Percentiles rank a stretch among this genome's conserved stretches.
Conservation (phyloP, 805 yeast genomes). For the Candida hispaniensis region DNA sequence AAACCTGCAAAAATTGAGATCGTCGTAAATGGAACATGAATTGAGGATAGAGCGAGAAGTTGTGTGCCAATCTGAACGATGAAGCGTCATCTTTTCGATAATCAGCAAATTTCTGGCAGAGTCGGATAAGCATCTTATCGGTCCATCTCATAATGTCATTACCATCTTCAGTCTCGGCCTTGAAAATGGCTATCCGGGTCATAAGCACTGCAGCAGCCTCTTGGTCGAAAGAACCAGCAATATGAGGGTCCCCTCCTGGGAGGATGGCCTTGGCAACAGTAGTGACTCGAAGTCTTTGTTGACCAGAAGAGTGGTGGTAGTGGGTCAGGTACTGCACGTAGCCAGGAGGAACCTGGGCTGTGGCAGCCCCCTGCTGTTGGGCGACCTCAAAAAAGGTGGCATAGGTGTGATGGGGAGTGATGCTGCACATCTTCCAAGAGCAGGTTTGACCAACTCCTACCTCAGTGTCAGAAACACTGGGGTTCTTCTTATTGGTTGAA, state of each 20-base stretch:
- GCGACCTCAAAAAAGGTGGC: constrained; percentile 81
- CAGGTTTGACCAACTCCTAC: constrained; percentile 91
- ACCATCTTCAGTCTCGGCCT: constrained; percentile 68
- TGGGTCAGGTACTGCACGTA: constrained; percentile 71
- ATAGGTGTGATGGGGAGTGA: constrained; percentile 81
- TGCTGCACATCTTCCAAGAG: constrained; percentile 73
- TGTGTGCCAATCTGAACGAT: constrained; percentile 67
- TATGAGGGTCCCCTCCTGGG: constrained; percentile 39
- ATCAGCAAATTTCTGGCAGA: constrained; percentile 81
- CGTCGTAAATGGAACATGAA: constrained; percentile 87
- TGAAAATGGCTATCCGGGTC: constrained; percentile 76
- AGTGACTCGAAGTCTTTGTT: constrained; percentile 75
- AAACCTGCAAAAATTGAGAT: constrained; percentile 83
- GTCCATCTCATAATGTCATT: constrained; percentile 88
- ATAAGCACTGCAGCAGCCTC: constrained; percentile 91
- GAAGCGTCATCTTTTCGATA: constrained; percentile 69
- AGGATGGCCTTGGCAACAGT: constrained; percentile 46
- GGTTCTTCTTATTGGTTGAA: constrained; percentile 48
- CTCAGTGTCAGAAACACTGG: constrained; percentile 78
- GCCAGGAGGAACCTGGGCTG: constrained; percentile 20
- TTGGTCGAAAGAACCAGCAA: constrained; percentile 66
- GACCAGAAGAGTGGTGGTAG: constrained; percentile 83
- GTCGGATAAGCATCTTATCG: constrained; percentile 69
- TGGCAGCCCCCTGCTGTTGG: constrained; percentile 30
- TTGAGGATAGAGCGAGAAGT: constrained; percentile 82